These are phyloP conservation scores for Gyrodon lividus DNA, from an alignment of 768 basidiomycete species.

Conservation along the genomic window DNA sequence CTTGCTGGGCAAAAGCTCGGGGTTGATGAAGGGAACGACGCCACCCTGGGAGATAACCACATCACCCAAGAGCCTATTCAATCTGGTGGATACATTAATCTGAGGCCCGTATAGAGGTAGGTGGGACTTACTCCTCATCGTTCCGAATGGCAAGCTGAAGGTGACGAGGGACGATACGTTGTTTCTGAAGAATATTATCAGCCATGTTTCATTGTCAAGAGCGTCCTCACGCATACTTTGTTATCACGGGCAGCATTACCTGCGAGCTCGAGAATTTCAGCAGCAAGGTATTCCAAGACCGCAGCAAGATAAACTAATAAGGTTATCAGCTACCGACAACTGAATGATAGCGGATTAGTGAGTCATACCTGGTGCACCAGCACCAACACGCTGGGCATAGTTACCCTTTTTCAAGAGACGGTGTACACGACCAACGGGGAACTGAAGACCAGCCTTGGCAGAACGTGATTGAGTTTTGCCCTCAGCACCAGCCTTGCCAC, in stretches of 20 bases:
- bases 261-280: constrained; percentile 91
- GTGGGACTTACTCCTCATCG: constrained; percentile 68
- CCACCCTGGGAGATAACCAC: constrained; percentile 92
- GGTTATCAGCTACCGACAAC: neutral
- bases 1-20: constrained; percentile 37
- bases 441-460: constrained; percentile 73
- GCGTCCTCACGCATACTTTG: constrained; percentile 20
- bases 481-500: constrained; percentile 49
- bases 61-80: constrained; percentile 79
- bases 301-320: constrained; percentile 79
- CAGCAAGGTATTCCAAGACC: constrained; percentile 89
- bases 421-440: constrained; percentile 92
- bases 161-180: constrained; percentile 93
- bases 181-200: constrained; percentile 49
- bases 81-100: constrained; percentile 31
- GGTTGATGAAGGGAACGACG: constrained; percentile 69
- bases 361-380: constrained; percentile 75
- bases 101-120: neutral
- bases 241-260: constrained; percentile 65
- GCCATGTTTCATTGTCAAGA: neutral
- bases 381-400: constrained; percentile 86
- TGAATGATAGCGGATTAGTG: constrained; percentile 9
- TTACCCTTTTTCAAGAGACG: constrained; percentile 86
- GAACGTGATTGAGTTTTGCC: constrained; percentile 68
- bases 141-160: constrained; percentile 90